Evolutionary conservation across 306 rosid genomes (phyloP).

Genomic region (Ochetophila trinervis): DNA sequence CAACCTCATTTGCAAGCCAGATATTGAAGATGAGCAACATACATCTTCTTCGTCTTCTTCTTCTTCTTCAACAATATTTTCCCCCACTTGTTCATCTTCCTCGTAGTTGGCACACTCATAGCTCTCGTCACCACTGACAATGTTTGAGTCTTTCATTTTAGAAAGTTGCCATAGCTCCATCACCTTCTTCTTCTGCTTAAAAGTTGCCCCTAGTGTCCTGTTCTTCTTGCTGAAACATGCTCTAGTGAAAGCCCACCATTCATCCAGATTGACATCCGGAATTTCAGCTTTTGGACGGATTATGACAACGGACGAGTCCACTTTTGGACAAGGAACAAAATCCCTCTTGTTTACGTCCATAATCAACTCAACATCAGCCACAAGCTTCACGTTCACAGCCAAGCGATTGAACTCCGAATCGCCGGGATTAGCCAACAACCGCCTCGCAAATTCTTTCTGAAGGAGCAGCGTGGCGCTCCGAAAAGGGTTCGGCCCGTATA

Average conservation of each 20-base stretch:
- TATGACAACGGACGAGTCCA: constrained; percentile 79
- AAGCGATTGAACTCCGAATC: constrained; percentile 74
- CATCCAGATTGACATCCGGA: constrained; percentile 54
- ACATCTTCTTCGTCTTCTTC: constrained; percentile 29
- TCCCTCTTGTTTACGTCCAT: constrained; percentile 91
- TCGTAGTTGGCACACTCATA: background rate
- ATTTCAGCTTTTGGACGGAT: constrained; percentile 58
- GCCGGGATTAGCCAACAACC: constrained; percentile 69
- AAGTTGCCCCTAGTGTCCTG: constrained; percentile 75
- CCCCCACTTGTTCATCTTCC: constrained; percentile 12
- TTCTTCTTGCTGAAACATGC: constrained; percentile 63
- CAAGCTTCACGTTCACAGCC: constrained; percentile 70
- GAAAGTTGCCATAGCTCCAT: constrained; percentile 34
- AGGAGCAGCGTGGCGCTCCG: constrained; percentile 86
- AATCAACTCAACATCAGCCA: constrained; percentile 69
- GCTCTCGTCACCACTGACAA: background rate
- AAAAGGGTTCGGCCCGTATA: constrained; percentile 45
- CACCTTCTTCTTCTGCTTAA: constrained; percentile 64
- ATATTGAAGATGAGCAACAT: constrained; percentile 7
- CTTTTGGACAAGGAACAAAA: constrained; percentile 78
- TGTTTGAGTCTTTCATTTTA: background rate
- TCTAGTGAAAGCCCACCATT: constrained; percentile 76
- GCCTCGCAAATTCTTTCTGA: constrained; percentile 83
- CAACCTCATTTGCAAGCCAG: constrained; percentile 24
- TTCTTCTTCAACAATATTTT: constrained; percentile 19